Base-by-base conservation (phyloP, 345 rosid species). In the Populus davidiana region DNA sequence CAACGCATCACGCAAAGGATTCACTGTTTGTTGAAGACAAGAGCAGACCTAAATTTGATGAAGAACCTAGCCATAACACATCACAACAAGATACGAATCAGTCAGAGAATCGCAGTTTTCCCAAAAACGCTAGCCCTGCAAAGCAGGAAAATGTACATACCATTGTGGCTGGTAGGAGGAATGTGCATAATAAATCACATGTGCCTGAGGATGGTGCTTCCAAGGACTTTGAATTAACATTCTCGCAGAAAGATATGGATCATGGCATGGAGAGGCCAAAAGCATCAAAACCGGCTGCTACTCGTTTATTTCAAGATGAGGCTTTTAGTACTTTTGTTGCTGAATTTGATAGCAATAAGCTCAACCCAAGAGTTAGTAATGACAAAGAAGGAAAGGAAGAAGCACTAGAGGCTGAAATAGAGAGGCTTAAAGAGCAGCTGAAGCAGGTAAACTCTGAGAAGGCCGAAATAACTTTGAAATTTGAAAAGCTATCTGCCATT, bases 401-500 rank as follows among this genome's bases (percentile, higher is more conserved):
- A 70, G 90, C 83, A 54, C 81, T 90, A 35, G 86, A 83, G 79
- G 87, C 87, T 77, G 97, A 94, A 87, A 82, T 92, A 71, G 94
- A 82, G 85, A 87, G 83, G 86, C 91, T 96, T 74, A 89, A 88
- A 85, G 94, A 81, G 65, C 91, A 91, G 82, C 83, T 96, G 87
- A 91, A 88, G 83, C 93, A 89, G 77, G 81, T 89, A 41, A 88
- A 84, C 69, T 61, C 83, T 80, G 99, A 92, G 88, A 96, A 91
- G 80, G 90, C 83, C 36, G 99, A 92, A 83, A 87, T 94, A 35
- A 82, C 94, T 5, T 89, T 89, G 27, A 96, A 91, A 81, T 91
- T 87, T 85, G 99, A 94, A 74, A 92, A 91, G 90, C 92, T 96
- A 59, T 89, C 98, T 82, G 91, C 98, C 76, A 92, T 96, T 68